Percentiles rank a stretch among this genome's conserved stretches.
Conservation (phyloP, 257 asterid species). For the Rubia yunnanensis region DNA sequence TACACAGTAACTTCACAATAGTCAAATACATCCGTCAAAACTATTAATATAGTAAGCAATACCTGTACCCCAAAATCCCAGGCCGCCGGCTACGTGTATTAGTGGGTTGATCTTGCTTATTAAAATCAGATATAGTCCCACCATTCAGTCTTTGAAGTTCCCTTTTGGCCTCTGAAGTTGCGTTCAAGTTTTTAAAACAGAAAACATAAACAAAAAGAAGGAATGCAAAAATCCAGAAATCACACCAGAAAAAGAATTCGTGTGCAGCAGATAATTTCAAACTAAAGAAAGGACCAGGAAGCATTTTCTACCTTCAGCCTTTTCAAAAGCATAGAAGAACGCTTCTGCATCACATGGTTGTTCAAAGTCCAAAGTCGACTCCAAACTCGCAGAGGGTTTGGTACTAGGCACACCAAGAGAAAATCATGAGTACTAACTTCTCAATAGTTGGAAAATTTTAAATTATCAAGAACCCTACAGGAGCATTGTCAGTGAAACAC, state of each 20-base stretch:
- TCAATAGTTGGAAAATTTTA: neutral
- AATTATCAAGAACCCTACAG: neutral
- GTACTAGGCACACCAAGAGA: conserved; percentile 34
- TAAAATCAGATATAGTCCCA: conserved; percentile 22
- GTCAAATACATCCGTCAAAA: neutral
- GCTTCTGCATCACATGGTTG: conserved; percentile 59
- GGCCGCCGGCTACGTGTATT: conserved; percentile 46
- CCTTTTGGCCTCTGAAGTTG: conserved; percentile 49
- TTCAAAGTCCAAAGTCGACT: conserved; percentile 34
- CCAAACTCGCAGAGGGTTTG: conserved; percentile 43
- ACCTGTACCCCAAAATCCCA: conserved; percentile 62
- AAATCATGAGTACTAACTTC: conserved; percentile 5
- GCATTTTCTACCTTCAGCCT: conserved; percentile 48
- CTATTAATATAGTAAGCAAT: neutral
- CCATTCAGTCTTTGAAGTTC: conserved; percentile 74
- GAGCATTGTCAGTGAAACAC: neutral
- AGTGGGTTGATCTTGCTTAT: conserved; percentile 27
- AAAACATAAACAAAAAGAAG: neutral
- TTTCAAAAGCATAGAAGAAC: conserved; percentile 55
- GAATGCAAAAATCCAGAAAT: neutral
- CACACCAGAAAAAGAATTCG: neutral
- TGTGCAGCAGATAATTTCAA: conserved; percentile 1
- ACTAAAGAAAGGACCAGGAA: neutral
- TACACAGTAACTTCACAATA: neutral
- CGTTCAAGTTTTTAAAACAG: neutral